Base-by-base conservation (phyloP, 495 filamentous ascomycete species). In the Penicillium parvum region DNA sequence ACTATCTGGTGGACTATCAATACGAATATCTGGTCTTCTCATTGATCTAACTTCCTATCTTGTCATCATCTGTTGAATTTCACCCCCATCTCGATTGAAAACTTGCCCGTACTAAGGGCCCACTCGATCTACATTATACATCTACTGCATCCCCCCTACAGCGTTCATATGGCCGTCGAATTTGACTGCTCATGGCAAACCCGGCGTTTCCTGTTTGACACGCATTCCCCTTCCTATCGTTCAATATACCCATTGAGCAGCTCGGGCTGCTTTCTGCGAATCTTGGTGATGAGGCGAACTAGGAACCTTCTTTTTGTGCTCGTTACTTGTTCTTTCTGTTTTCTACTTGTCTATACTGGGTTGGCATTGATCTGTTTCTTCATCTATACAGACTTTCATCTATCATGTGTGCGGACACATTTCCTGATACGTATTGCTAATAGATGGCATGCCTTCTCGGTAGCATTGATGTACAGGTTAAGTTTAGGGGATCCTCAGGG, bases 221-320 rank as follows among this genome's bases (percentile, higher is more conserved):
- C 35, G n/a, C n/a, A n/a, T 27, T 30, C 7, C 19, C 35, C 25
- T 14, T 32, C 36, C 39, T 26, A 17, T 43, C 36, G 10, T 50
- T 55, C 32, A 25, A 53, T 50, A 55, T 54, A 54, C 51, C 52
- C 51, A 37, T 40, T 44, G 16, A 18, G 19, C 42, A 40, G 34
- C 26, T 28, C 16, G 26, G 32, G 32, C 46, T 49, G 32, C 37
- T 38, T 12, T 46, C 37, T 15, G 39, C 43, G 35, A 35, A 26
- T 21, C 21, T 42, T 37, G 46, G 37, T 29, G 41, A 38, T 37
- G 18, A 36, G 37, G 35, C 29, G 32, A 38, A 42, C 33, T 36
- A 32, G 33, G 46, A 36, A 40, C 32, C 30, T 40, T 49, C 28
- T 40, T 33, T 37, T 43, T 33, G 41, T n/a, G n/a, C n/a, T 12